Evolutionary conservation across 768 basidiomycete species (phyloP), one percentile per base, ranked within the genome.

Genomic region (Phylloporus arenicola): DNA sequence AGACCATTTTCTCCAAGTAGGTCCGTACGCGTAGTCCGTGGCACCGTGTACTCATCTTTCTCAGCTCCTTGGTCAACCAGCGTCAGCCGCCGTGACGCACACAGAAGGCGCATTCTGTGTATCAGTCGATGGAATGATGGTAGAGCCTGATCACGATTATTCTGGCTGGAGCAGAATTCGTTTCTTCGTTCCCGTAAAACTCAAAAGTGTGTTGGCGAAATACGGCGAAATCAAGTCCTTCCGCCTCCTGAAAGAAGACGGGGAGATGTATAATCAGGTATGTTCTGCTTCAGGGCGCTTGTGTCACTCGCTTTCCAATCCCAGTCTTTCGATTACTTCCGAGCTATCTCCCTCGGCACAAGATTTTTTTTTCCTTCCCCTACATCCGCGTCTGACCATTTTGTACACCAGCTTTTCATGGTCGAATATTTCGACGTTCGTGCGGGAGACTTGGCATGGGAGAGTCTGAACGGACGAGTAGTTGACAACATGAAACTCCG

Each of bases 381-480:
- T 24, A 13, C 2, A 31, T 31, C 4, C 30, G 10, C 19, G 37
- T 53, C 61, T 65, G 24, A 68, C 59, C 12, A 17, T 12, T 39
- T 57, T 50, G 24, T 49, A 39, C 51, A 10, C 44, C 52, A 75
- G 65, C 65, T 75, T 25, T 88, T 81, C 64, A 68, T 67, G 35
- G 77, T 83, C 45, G 86, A 88, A 55, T 92, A 79, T 62, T 84
- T 75, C 60, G 86, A 90, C 59, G 72, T 79, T 24, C 75, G 84
- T 22, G 75, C 76, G 34, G 81, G 84, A 6, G 68, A 72, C 34
- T 58, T 62, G 11, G 86, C 87, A 13, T 75, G 70, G 57, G 64
- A 67, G 41, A 70, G 69, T 40, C 68, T 91, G 17, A 60, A 84
- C 42, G 73, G 73, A 3, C 72, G 73, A 33, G 64, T 69, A 40